Base-by-base conservation (phyloP, 257 asterid species). In the Plantago elongata region DNA sequence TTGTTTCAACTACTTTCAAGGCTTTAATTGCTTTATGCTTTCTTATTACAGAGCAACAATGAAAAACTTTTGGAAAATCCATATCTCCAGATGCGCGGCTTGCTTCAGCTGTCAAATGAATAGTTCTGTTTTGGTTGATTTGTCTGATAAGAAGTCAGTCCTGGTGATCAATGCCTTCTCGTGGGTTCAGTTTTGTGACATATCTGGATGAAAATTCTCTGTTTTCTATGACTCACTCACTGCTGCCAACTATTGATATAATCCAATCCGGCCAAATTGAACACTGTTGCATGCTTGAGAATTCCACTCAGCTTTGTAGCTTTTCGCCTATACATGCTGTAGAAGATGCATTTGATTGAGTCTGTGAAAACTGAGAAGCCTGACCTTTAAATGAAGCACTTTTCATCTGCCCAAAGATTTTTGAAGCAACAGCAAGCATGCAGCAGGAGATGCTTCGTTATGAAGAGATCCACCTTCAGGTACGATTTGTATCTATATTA, bases 51-150 rank as follows among this genome's bases (percentile, higher is more conserved):
- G 99, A 93, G 97, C 78, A 93, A 93, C 94, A 93, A 93, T n/a
- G 99, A 93, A 78, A 93, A 89, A 83, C 87, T 93, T 57, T 75
- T 93, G 89, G 97, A 93, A 76, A 93, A 93, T 81, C 99, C 99
- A 1, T 93, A 89, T 81, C 97, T 93, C 65, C 99, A 93, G 83
- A 89, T 93, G 94, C 95, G 96, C 9, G 99, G 97, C 71, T 71
- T 93, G 69, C 83, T 90, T 72, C 99, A 89, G 78, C 94, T 93
- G 71, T 75, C 83, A 70, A 82, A 80, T 56, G 84, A 48, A 68
- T 52, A 67, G 70, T 74, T 29, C 51, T 46, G 15, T 67, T 65
- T 63, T 61, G 67, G 73, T 63, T 34, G 62, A 67, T 61, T 69
- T 76, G 72, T 69, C 57, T 64, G 63, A 44, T 52, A 51, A 45